phyloP scores from a whole-genome alignment of 768 basidiomycete genomes.

The Kwoniella bestiolae region DNA sequence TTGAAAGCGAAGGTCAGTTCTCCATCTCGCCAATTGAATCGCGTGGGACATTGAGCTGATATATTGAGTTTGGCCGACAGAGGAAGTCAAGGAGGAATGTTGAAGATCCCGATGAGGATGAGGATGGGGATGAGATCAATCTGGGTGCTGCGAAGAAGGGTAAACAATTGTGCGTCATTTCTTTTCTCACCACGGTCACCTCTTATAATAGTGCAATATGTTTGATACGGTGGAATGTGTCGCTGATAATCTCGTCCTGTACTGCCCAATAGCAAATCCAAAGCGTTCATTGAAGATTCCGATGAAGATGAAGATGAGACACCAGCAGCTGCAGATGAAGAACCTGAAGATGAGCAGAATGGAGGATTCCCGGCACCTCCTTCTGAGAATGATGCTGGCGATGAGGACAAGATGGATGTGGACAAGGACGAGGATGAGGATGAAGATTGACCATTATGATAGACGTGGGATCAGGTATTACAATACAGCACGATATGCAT shows the following conservation, averaged over 20 bases:
- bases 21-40: neutral
- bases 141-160: conserved; percentile 28
- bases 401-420: conserved; percentile 5
- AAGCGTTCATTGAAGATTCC: conserved; percentile 82
- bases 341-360: conserved; percentile 1
- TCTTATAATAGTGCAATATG: neutral
- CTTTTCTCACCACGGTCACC: neutral
- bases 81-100: conserved; percentile 50
- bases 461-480: no score
- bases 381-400: conserved; percentile 3
- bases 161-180: conserved; percentile 28
- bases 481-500: no score
- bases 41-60: neutral
- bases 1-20: conserved; percentile 38
- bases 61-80: conserved; percentile 13
- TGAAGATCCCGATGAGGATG: conserved; percentile 52
- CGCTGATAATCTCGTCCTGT: conserved; percentile 8
- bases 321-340: neutral
- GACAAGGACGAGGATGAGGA: conserved; percentile 10
- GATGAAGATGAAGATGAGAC: conserved; percentile 62
- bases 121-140: conserved; percentile 37
- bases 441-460: conserved; percentile 1
- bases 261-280: conserved; percentile 75
- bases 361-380: neutral
- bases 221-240: no score